Base-by-base conservation (phyloP, 2,329 filamentous ascomycete species). In the Pyricularia sp. region DNA sequence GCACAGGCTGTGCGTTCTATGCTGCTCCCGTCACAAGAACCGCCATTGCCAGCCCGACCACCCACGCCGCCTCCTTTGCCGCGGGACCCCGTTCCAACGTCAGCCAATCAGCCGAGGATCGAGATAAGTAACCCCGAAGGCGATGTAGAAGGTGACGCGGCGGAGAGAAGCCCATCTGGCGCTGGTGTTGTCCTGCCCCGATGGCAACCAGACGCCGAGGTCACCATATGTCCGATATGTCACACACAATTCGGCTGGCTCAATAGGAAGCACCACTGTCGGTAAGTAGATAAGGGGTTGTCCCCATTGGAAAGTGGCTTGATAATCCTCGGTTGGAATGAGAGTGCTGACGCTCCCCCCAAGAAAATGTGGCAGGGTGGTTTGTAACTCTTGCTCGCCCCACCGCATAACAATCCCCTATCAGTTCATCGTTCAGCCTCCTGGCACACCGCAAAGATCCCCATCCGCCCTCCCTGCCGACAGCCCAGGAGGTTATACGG, bases 331-430 rank as follows among this genome's bases (percentile, higher is more conserved):
- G 26, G 2, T 50, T 20, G 20, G 42, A 50, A 50, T 50, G 42
- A 61, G 12, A 26, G n/a, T 61, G 58, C 58, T 61, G 58, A 61
- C 58, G 26, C 25, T 20, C 42, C n/a, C n/a, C 61, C 61, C 23
- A 55, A 91, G 90, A 73, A 97, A 97, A 86, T 98, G 94, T 77
- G 94, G 94, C 64, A 85, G 93, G 71, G 94, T 98, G 10, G 94
- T 98, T 28, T 98, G 94, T 79, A 89, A 90, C 69, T 84, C 88
- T 25, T 98, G 94, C 80, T 97, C 94, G 2, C 94, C 94, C 3
- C 94, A 98, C 78, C 88, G 93, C 71, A 98, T 98, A 76, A 97
- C 92, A 3, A 97, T 98, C 71, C 94, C 94, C 0, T 87, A 94
- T 72, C 92, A 95, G 76, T 98, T 92, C 77, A 97, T 98, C 72